A percentile compares a stretch with the other conserved stretches of the same genome.
phyloP scores from a whole-genome alignment of 768 basidiomycete species.

The Rhizopogon vesiculosus region DNA sequence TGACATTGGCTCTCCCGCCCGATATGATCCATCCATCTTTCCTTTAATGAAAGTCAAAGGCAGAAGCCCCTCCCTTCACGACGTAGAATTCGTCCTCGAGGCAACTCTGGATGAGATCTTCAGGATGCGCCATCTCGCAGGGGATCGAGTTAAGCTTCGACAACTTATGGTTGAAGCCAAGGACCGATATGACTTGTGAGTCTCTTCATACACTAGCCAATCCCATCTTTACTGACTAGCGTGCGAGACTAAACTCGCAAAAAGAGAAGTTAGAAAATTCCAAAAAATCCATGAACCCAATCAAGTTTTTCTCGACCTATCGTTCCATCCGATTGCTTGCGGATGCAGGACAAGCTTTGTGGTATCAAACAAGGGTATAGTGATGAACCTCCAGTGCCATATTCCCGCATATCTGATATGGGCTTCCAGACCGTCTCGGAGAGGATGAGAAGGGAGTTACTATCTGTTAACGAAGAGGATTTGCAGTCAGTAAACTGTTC shows the following conservation, averaged over 20 bases:
- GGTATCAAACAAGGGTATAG: too few relatives aligned
- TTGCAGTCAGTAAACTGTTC: neutral
- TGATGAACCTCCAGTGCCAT: too few relatives aligned
- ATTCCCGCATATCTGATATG: neutral
- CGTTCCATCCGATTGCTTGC: constrained; percentile 5
- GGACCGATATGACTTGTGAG: constrained; percentile 3
- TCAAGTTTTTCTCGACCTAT: constrained; percentile 1
- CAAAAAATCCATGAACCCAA: constrained; percentile 1
- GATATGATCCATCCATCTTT: constrained; percentile 4
- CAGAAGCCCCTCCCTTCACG: neutral
- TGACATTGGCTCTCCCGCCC: neutral
- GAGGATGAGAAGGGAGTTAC: neutral
- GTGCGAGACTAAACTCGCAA: neutral
- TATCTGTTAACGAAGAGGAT: constrained; percentile 5
- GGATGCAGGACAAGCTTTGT: neutral
- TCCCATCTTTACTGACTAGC: too few relatives aligned
- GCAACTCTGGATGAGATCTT: constrained; percentile 8
- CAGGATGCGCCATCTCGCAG: neutral
- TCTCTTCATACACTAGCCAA: neutral
- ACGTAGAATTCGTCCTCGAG: constrained; percentile 5
- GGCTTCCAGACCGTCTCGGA: constrained; percentile 6
- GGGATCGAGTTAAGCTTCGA: neutral
- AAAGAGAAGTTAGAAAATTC: neutral
- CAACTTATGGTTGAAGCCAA: neutral
- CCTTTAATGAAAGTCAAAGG: constrained; percentile 1